Evolutionary conservation across 2,329 filamentous ascomycete genomes (phyloP), one percentile per base, ranked within the genome.

Genomic region (Cercospora beticola): DNA sequence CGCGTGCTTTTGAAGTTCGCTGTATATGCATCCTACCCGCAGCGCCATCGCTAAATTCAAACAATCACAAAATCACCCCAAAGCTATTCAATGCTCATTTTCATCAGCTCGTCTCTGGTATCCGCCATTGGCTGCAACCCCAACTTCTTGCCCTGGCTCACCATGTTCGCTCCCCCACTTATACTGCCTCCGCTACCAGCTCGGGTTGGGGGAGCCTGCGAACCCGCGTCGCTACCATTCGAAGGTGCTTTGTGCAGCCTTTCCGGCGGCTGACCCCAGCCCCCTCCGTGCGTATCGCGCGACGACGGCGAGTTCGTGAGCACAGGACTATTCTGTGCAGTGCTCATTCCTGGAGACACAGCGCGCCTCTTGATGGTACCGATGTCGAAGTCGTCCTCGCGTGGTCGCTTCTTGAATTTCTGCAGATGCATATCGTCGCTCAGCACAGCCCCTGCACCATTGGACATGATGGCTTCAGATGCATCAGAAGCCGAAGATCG

Each of bases 91-190:
- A 66, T 66, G 58, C 56, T 62, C 92, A 98, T 95, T 75, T 94
- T 93, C 90, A 97, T 97, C 72, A 97, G 85, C 1, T 93, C 92
- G 79, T 97, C 94, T 78, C 93, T 93, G n/a, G 94, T 94, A 80
- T 97, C 94, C 18, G 88, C 91, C 94, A 98, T 97, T 0, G 94
- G 93, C 80, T 97, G 94, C 73, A 96, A 86, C 8, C 93, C 93
- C 14, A 97, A 85, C 36, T 92, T 71, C 84, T 90, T 86, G 31
- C 75, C 75, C 54, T 73, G 71, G 61, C 66, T 71, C 30, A 71
- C 67, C 56, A 74, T 56, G 36, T 71, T 68, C 10, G 68, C 68
- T 40, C 28, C 46, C 10, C 65, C 49, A 31, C 57, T 49, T 12
- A 57, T 57, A 33, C 68, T 66, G 12, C 69, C 69, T 58, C 57